Evolutionary conservation across 75 land plant genomes (phyloP), one percentile per base, ranked within the genome.

Genomic region (Selaginella moellendorffii): DNA sequence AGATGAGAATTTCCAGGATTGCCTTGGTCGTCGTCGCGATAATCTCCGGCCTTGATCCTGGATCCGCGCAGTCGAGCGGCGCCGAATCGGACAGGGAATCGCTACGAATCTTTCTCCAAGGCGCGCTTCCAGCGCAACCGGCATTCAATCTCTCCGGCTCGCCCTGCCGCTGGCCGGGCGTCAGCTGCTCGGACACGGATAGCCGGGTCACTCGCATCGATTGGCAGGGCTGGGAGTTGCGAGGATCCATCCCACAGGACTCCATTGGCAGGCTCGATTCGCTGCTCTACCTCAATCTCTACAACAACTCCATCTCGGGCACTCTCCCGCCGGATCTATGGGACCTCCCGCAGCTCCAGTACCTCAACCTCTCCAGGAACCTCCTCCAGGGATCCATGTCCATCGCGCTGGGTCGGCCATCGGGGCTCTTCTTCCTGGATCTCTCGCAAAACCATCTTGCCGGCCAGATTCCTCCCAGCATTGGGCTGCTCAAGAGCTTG

Each of bases 261-360:
- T 28, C 65, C 27, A 14, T 63, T 2, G 65, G 65, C 1, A 63
- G 30, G 2, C 29, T 63, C 2, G 1, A 29, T n/a, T 28, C 20
- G 2, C 36, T 63, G 19, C 9, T n/a, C 20, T n/a, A 28, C 1
- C 65, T 63, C 36, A 63, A 31, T 31, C 65, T 63, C 65, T 63
- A 17, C 36, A 63, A 63, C 65, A 36, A 36, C 46, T 36, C 46
- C 46, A 36, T 36, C 46, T 36, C 46, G 5, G 46, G 46, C 14
- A 5, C 46, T 36, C 10, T 36, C 5, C 46, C 46, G 14, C 14
- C 46, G 5, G 46, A 36, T 36, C 5, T 36, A 5, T 36, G 46
- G 46, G 46, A 36, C 10, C 46, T 36, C 46, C 5, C 10, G 14
- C 14, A 5, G 46, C 46, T 36, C 46, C 5, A 14, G 5, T 5